These are phyloP conservation scores for Lentinula edodes DNA, from an alignment of 768 basidiomycete genomes.

Conservation along the genomic window DNA sequence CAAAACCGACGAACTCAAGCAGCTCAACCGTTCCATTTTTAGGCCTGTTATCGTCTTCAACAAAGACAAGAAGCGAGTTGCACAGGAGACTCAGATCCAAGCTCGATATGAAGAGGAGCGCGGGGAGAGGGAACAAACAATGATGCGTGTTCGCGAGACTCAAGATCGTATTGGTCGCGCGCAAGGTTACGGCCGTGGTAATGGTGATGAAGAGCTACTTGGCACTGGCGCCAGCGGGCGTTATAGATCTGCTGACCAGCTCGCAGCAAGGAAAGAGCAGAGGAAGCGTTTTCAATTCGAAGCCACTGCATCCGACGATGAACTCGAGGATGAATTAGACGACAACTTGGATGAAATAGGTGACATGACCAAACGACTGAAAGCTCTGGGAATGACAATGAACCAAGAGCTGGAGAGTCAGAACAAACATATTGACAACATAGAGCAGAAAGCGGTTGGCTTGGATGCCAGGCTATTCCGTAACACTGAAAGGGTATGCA, in stretches of 20 bases:
- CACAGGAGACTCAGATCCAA: conserved; percentile 79
- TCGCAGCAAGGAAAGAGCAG: conserved; percentile 25
- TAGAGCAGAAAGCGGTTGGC: conserved; percentile 53
- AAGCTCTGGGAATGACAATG: conserved; percentile 55
- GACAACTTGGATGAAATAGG: conserved; percentile 66
- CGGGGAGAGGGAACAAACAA: conserved; percentile 74
- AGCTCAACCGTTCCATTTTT: conserved; percentile 94
- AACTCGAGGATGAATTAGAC: conserved; percentile 72
- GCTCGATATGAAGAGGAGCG: conserved; percentile 86
- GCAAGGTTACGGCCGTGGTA: conserved; percentile 49
- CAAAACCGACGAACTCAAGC: conserved; percentile 88
- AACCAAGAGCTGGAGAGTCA: conserved; percentile 64
- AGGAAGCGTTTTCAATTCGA: conserved; percentile 70
- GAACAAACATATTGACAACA: conserved; percentile 52
- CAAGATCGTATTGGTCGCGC: conserved; percentile 83
- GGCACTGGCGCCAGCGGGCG: conserved; percentile 27
- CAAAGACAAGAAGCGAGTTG: conserved; percentile 86
- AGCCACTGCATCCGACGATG: conserved; percentile 64
- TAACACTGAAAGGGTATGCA: conserved; percentile 52
- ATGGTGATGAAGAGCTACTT: conserved; percentile 35
- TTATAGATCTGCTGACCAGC: conserved; percentile 25
- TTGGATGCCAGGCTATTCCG: conserved; percentile 54
- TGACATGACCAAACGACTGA: conserved; percentile 51
- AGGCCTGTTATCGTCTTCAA: conserved; percentile 88
- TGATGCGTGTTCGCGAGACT: conserved; percentile 81